Percentiles rank a stretch among this genome's conserved stretches.
These are phyloP conservation scores for Calophaca sinica DNA, from an alignment of 306 rosid genomes.

Conservation along the genomic window DNA sequence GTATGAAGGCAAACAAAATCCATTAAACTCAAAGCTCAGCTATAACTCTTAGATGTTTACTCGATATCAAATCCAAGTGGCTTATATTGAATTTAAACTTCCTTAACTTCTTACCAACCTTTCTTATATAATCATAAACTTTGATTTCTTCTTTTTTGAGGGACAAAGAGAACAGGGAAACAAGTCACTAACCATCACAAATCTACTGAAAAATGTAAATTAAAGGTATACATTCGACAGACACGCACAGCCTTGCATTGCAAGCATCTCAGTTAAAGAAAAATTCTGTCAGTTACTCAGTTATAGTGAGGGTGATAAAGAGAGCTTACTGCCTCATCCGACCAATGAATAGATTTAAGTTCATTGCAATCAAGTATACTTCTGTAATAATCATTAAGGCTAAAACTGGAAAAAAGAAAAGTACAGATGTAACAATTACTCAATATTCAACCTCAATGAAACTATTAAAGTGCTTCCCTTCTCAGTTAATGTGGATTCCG, in stretches of 20 bases:
- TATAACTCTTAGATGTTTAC: neutral
- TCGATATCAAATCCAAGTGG: neutral
- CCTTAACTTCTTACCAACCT: neutral
- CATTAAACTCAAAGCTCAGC: constrained; percentile 13
- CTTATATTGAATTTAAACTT: neutral
- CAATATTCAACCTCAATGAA: too few relatives aligned
- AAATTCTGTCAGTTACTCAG: constrained; percentile 13
- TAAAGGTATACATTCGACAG: constrained; percentile 7
- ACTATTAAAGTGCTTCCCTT: too few relatives aligned
- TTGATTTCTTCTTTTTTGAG: constrained; percentile 24
- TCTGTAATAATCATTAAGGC: constrained; percentile 75
- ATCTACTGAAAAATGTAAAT: neutral
- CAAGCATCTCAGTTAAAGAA: constrained; percentile 38
- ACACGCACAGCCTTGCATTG: constrained; percentile 7
- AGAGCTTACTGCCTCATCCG: constrained; percentile 82
- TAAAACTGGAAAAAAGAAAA: constrained; percentile 37
- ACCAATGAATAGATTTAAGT: constrained; percentile 86
- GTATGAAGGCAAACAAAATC: neutral
- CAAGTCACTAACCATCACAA: constrained; percentile 18
- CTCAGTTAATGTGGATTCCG: too few relatives aligned
- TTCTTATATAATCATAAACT: constrained; percentile 22
- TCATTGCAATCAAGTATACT: constrained; percentile 79
- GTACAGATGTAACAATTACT: constrained; percentile 16
- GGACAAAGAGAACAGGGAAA: constrained; percentile 1
- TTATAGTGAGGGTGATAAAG: constrained; percentile 36